phyloP scores from a whole-genome alignment of 139 green algal species.

The Picochlorum sp. region DNA sequence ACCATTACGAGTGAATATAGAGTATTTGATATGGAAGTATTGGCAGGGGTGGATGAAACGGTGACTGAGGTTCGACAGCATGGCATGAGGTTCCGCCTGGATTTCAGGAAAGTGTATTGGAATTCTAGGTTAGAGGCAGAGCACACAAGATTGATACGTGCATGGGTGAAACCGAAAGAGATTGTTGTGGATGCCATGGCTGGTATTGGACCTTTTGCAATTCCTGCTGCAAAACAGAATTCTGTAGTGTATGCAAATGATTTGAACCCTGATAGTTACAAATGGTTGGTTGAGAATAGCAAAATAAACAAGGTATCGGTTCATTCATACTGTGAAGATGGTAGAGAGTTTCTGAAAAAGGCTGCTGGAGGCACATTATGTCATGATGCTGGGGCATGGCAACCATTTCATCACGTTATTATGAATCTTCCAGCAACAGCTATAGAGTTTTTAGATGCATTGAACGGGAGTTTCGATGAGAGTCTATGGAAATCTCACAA shows the following conservation, averaged over 20 bases:
- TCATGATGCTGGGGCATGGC: neutral
- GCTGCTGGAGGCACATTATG: constrained; percentile 1
- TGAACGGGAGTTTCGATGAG: constrained; percentile 56
- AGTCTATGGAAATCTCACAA: constrained; percentile 40
- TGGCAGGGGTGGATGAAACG: constrained; percentile 62
- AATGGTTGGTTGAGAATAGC: constrained; percentile 72
- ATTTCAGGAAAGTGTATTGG: constrained; percentile 96
- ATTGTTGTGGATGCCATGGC: constrained; percentile 82
- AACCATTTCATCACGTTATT: constrained; percentile 59
- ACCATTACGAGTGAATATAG: constrained; percentile 89
- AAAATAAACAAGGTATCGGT: constrained; percentile 56
- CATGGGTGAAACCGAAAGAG: constrained; percentile 44
- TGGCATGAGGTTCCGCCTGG: constrained; percentile 70
- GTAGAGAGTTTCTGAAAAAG: constrained; percentile 40
- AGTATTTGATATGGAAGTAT: constrained; percentile 89
- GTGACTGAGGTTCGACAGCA: constrained; percentile 69
- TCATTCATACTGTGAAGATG: constrained; percentile 46
- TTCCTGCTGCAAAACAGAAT: constrained; percentile 75
- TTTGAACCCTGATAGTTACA: constrained; percentile 79
- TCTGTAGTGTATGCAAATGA: constrained; percentile 95
- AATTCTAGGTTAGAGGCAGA: constrained; percentile 94
- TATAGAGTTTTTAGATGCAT: constrained; percentile 83
- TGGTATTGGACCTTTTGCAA: constrained; percentile 92
- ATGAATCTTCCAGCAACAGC: constrained; percentile 93
- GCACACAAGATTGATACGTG: constrained; percentile 75